Conservation (phyloP, 2,329 filamentous ascomycete genomes). For the Ophiostoma sp. region DNA sequence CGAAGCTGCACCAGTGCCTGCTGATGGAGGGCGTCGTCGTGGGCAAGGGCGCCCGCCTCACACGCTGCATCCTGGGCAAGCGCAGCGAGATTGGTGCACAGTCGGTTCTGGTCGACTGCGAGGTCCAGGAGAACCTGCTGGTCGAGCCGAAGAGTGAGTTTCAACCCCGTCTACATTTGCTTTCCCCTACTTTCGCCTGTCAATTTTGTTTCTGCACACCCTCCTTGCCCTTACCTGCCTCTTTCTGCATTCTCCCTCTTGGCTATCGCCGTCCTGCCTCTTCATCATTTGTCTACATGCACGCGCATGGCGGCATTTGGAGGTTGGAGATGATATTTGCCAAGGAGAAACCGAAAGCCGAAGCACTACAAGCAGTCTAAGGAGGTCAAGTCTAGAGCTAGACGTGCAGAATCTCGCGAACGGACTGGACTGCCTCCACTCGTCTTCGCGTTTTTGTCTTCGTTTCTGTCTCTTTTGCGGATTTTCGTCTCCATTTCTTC, state of each 20-base stretch:
- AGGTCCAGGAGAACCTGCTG: constrained; percentile 86
- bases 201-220: background rate
- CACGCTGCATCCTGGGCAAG: constrained; percentile 82
- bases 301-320: background rate
- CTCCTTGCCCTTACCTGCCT: background rate
- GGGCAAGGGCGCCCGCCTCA: constrained; percentile 80
- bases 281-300: background rate
- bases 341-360: background rate
- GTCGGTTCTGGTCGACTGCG: constrained; percentile 79
- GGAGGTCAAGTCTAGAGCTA: background rate
- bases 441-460: background rate
- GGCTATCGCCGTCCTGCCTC: background rate
- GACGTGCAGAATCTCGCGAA: background rate
- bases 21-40: constrained; percentile 91
- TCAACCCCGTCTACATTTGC: background rate
- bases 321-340: background rate
- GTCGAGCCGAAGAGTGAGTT: constrained; percentile 74
- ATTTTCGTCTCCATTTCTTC: background rate
- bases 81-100: constrained; percentile 81
- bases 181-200: constrained; percentile 30
- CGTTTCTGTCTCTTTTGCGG: background rate
- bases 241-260: background rate
- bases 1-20: constrained; percentile 80
- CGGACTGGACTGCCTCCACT: background rate
- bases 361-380: background rate